Evolutionary conservation across 495 filamentous ascomycete species (phyloP).

Genomic region (Trypethelium eluteriae): DNA sequence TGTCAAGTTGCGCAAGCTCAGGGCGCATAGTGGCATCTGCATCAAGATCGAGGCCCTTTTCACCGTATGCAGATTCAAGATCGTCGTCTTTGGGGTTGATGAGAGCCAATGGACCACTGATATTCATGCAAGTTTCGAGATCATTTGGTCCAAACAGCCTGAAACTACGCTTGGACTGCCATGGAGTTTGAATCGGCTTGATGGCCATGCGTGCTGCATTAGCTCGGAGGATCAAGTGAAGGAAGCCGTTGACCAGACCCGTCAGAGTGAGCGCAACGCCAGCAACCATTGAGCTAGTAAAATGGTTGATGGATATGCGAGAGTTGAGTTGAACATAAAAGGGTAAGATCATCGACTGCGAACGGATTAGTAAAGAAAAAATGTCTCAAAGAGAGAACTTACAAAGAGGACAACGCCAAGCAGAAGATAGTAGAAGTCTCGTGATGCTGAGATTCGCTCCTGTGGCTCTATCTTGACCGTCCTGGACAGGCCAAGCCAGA

Average conservation of each 20-base stretch:
- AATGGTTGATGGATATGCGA: not conserved
- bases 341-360: conserved; percentile 5
- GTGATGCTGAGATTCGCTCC: conserved; percentile 6
- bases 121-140: not conserved
- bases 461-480: conserved; percentile 2
- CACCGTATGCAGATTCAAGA: not conserved
- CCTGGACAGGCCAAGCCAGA: conserved; percentile 2
- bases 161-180: conserved; percentile 6
- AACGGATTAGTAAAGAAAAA: not conserved
- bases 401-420: not conserved
- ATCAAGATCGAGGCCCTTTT: not conserved
- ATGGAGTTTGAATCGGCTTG: conserved; percentile 7
- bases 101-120: not conserved
- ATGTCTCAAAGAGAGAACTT: not conserved
- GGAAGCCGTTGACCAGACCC: conserved; percentile 3
- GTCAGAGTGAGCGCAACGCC: not conserved
- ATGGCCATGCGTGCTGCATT: conserved; percentile 12
- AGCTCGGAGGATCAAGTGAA: not conserved
- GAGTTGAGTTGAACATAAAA: conserved; percentile 1
- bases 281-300: conserved; percentile 8
- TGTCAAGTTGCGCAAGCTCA: not conserved
- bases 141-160: conserved; percentile 3
- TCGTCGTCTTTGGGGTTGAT: not conserved
- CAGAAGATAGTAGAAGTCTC: conserved; percentile 7
- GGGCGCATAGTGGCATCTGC: not conserved